phyloP scores from a whole-genome alignment of 2,329 filamentous ascomycete genomes.

The Ophiocordyceps australis region DNA sequence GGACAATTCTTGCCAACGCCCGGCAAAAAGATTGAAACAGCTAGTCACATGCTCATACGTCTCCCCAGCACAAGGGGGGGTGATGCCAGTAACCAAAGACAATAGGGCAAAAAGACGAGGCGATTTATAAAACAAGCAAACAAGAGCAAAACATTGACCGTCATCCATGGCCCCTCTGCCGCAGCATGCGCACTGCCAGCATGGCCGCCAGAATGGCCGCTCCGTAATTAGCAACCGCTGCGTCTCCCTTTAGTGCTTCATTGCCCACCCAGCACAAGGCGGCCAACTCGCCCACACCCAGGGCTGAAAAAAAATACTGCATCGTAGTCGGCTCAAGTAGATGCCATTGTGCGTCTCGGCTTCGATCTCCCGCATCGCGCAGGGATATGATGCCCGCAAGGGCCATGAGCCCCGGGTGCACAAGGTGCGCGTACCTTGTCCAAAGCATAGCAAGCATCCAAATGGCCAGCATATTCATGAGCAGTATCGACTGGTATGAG shows the following conservation, averaged over 20 bases:
- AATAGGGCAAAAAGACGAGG: too few relatives aligned
- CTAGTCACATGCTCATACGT: too few relatives aligned
- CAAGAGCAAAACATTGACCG: too few relatives aligned
- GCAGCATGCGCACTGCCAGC: too few relatives aligned
- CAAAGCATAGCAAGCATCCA: slow-evolving; percentile 9
- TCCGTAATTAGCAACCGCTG: slow-evolving; percentile 9
- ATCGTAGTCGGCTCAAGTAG: slow-evolving; percentile 4
- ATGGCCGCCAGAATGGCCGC: slow-evolving; percentile 10
- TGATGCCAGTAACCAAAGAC: too few relatives aligned
- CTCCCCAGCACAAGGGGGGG: too few relatives aligned
- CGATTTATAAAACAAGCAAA: too few relatives aligned
- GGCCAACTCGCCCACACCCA: slow-evolving; percentile 13
- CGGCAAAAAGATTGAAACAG: too few relatives aligned
- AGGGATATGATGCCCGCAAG: slow-evolving; percentile 12
- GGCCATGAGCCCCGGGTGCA: slow-evolving; percentile 9
- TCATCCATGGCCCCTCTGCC: too few relatives aligned
- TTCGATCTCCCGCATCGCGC: slow-evolving; percentile 10
- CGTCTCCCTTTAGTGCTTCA: slow-evolving; percentile 10
- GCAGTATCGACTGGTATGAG: slow-evolving; percentile 5
- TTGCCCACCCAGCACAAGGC: slow-evolving; percentile 15
- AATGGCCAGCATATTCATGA: slow-evolving; percentile 6
- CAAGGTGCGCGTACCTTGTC: too few relatives aligned
- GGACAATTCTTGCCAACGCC: too few relatives aligned
- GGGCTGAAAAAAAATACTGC: slow-evolving; percentile 8
- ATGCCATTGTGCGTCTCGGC: slow-evolving; percentile 3